A percentile compares a stretch with the other conserved stretches of the same genome.
These are phyloP conservation scores for Yarrowia hollandica DNA, from an alignment of 805 yeast species.

Conservation along the genomic window DNA sequence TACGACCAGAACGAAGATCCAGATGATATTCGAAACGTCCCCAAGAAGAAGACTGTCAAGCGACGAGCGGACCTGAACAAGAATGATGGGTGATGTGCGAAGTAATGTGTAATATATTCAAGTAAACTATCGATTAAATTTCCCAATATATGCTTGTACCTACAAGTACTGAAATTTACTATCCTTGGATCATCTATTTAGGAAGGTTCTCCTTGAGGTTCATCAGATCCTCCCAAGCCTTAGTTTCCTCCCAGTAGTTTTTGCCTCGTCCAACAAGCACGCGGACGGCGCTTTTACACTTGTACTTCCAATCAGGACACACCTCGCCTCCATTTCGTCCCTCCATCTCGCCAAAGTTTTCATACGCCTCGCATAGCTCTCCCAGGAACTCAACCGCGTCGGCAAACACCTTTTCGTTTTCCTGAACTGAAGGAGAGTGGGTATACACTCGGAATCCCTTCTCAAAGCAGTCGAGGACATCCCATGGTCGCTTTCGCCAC, in stretches of 20 bases:
- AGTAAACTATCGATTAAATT: background rate
- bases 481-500: constrained; percentile 89
- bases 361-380: constrained; percentile 83
- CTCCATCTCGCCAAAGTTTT: constrained; percentile 72
- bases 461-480: constrained; percentile 78
- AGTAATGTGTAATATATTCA: constrained; percentile 1
- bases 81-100: background rate
- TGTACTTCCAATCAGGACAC: constrained; percentile 89
- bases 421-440: constrained; percentile 62
- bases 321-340: constrained; percentile 73
- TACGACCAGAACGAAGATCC: constrained; percentile 26
- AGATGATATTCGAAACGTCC: constrained; percentile 20
- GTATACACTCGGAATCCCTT: constrained; percentile 77
- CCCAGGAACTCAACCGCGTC: constrained; percentile 75
- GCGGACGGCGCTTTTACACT: constrained; percentile 70
- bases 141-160: no score
- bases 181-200: background rate
- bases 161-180: no score
- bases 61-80: constrained; percentile 1
- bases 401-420: constrained; percentile 66
- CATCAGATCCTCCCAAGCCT: constrained; percentile 68
- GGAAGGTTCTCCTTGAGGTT: constrained; percentile 47
- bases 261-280: constrained; percentile 78
- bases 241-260: constrained; percentile 73
- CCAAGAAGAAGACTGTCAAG: constrained; percentile 27